Base-by-base conservation (phyloP, 257 asterid species). In the Scutellaria baicalensis region DNA sequence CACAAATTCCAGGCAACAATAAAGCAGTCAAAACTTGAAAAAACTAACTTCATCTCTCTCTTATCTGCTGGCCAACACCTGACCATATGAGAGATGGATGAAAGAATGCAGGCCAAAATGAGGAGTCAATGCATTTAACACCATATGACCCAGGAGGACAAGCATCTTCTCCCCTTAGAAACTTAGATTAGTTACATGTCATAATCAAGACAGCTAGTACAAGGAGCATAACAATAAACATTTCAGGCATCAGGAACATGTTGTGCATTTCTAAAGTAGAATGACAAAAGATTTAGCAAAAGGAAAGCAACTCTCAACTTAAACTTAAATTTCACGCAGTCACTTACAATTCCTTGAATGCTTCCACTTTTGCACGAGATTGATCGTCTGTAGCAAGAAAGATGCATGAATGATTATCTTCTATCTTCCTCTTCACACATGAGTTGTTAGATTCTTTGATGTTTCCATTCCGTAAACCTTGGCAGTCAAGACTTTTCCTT, bases 341-440 rank as follows among this genome's bases (percentile, higher is more conserved):
- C 82, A 76, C 97, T 55, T 88, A 94, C 99, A 65, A 69, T 82
- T 86, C 80, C 78, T 88, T 91, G 76, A 89, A 84, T 16, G 85
- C 91, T 75, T 88, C 95, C 80, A 91, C 85, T 77, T 84, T 60
- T 17, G 80, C 77, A 64, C 70, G 76, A 74, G 96, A 89, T 70
- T 80, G 80, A 45, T 79, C 80, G 66, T 88, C 95, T 74, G 75
- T 75, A 39, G 88, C 82, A 47, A 85, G 81, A 77, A 88, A 85
- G 69, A 84, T 72, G 79, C 88, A 83, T 40, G 88, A 36, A 54
- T 55, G 79, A 59, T 66, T 68, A 20, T 70, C 78, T 40, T 64
- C 73, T 20, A 58, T 74, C 79, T 88, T 89, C 83, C 89, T 91
- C 83, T 89, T 94, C 85, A 76, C 74, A 68, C 82, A 55, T 16